Conservation (phyloP, 495 filamentous ascomycete genomes). For the Neurospora sp. region DNA sequence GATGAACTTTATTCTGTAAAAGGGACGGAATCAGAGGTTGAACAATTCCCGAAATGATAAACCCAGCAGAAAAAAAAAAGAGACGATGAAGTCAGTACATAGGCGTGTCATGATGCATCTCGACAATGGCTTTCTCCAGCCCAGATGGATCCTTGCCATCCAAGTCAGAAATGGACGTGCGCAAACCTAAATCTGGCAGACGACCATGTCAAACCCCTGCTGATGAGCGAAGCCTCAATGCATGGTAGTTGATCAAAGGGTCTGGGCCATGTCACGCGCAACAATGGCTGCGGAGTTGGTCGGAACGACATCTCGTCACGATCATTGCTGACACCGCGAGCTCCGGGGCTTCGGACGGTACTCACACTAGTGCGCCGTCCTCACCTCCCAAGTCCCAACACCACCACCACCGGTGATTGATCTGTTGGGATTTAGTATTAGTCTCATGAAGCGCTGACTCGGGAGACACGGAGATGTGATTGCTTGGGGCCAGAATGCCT, state of each 20-base stretch:
- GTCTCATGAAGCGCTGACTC: slow-evolving; percentile 16
- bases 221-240: slow-evolving; percentile 11
- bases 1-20: slow-evolving; percentile 5
- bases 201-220: slow-evolving; percentile 18
- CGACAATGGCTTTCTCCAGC: not conserved
- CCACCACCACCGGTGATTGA: not conserved
- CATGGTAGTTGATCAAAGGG: slow-evolving; percentile 15
- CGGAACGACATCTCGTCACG: slow-evolving; percentile 9
- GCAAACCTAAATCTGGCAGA: slow-evolving; percentile 58
- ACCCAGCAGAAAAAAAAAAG: not conserved
- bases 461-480: not conserved
- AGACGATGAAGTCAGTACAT: not conserved
- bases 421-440: not conserved
- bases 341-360: not conserved
- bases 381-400: not conserved
- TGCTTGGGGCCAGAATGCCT: slow-evolving; percentile 1
- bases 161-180: slow-evolving; percentile 16
- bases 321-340: not conserved
- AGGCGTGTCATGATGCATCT: not conserved
- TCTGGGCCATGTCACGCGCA: slow-evolving; percentile 21
- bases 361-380: not conserved
- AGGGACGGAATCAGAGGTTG: not conserved
- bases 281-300: slow-evolving; percentile 1
- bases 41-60: not conserved
- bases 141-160: not conserved